Evolutionary conservation across 495 filamentous ascomycete species (phyloP).

Genomic region (Arthonia radiata): DNA sequence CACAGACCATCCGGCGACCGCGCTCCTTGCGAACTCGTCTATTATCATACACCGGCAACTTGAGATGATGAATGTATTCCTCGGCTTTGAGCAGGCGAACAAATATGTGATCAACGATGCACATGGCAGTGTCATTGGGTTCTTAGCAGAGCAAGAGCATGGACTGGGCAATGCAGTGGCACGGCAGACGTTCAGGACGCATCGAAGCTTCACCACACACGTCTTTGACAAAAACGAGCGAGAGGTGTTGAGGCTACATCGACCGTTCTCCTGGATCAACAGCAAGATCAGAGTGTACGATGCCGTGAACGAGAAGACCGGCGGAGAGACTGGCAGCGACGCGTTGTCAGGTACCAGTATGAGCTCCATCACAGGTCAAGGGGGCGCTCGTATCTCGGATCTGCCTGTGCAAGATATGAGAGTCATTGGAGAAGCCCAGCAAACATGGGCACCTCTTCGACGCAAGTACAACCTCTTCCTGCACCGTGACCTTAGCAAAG

Average conservation of each 20-base stretch:
- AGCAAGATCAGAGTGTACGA: conserved; percentile 40
- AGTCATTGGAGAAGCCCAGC: conserved; percentile 41
- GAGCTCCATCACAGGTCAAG: not conserved
- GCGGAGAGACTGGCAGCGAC: no score
- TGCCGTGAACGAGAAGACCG: conserved; percentile 19
- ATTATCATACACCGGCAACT: conserved; percentile 41
- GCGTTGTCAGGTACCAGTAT: conserved; percentile 16
- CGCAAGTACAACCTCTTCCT: conserved; percentile 47
- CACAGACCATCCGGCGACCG: conserved; percentile 31
- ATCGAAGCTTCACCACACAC: conserved; percentile 43
- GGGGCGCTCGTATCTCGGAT: conserved; percentile 19
- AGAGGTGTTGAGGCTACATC: conserved; percentile 39
- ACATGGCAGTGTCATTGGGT: conserved; percentile 41
- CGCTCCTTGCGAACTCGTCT: conserved; percentile 33
- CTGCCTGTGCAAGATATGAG: conserved; percentile 31
- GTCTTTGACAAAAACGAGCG: conserved; percentile 40
- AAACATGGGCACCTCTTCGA: conserved; percentile 40
- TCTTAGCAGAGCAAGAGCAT: conserved; percentile 41
- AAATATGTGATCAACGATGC: conserved; percentile 48
- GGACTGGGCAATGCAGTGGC: conserved; percentile 31
- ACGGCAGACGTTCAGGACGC: conserved; percentile 38
- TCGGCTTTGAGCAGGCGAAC: conserved; percentile 49
- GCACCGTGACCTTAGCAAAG: conserved; percentile 13
- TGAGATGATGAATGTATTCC: conserved; percentile 45
- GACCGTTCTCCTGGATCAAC: conserved; percentile 44